Evolutionary conservation across 345 rosid genomes (phyloP).

Genomic region (Hibiscus mutabilis): DNA sequence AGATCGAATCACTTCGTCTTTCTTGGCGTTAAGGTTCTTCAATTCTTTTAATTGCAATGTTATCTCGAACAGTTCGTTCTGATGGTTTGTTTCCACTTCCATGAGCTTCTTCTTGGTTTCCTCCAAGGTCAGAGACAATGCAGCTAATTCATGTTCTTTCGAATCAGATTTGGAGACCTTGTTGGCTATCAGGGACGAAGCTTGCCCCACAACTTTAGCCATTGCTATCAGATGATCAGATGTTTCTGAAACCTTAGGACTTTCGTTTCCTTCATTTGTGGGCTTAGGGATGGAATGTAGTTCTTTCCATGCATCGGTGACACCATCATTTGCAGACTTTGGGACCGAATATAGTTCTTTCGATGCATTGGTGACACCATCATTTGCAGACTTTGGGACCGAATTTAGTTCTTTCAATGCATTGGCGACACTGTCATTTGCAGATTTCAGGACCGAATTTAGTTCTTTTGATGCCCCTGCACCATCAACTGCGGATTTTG

Average conservation of each 20-base stretch:
- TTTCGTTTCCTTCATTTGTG: conserved; percentile 3
- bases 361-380: too few species aligned
- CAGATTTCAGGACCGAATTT: too few species aligned
- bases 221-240: conserved; percentile 7
- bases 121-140: conserved; percentile 60
- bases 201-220: conserved; percentile 8
- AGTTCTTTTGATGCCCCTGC: too few species aligned
- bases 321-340: too few species aligned
- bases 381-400: too few species aligned
- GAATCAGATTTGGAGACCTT: conserved; percentile 7
- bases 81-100: conserved; percentile 36
- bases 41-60: conserved; percentile 37
- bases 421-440: too few species aligned
- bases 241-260: conserved; percentile 1
- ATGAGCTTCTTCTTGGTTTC: conserved; percentile 65
- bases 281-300: neutral
- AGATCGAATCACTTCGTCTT: conserved; percentile 64
- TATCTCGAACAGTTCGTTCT: conserved; percentile 24
- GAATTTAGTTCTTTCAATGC: too few species aligned
- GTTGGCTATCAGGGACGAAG: neutral
- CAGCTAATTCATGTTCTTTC: conserved; percentile 39
- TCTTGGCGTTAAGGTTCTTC: conserved; percentile 46
- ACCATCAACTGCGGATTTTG: too few species aligned
- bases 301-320: conserved; percentile 8
- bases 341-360: too few species aligned